Conservation (phyloP, 192 early-diverging fungal genomes). For the Coemansia sp. region DNA sequence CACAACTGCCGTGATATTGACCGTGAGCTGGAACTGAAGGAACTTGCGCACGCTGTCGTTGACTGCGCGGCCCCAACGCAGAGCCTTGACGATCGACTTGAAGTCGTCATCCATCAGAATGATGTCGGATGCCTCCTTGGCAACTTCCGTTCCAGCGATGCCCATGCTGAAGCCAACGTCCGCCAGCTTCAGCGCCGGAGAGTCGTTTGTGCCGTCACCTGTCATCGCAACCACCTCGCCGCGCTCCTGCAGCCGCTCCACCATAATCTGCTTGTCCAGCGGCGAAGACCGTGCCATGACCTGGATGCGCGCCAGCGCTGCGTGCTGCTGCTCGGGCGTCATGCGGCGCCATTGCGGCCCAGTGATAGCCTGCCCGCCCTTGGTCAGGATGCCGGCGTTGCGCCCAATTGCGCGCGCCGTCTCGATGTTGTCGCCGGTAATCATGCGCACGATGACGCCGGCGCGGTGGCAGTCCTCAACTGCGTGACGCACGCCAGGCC, state of each 20-base stretch:
- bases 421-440: slow-evolving; percentile 79
- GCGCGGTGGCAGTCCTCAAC: slow-evolving; percentile 75
- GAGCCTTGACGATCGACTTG: slow-evolving; percentile 73
- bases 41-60: slow-evolving; percentile 87
- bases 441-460: slow-evolving; percentile 90
- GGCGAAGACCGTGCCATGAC: slow-evolving; percentile 89
- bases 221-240: slow-evolving; percentile 76
- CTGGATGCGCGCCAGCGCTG: slow-evolving; percentile 69
- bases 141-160: slow-evolving; percentile 82
- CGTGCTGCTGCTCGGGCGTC: slow-evolving; percentile 64
- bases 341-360: slow-evolving; percentile 78
- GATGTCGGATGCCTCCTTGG: slow-evolving; percentile 82
- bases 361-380: slow-evolving; percentile 72
- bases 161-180: slow-evolving; percentile 96
- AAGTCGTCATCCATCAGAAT: slow-evolving; percentile 92
- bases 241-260: slow-evolving; percentile 68
- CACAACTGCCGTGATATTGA: slow-evolving; percentile 77
- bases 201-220: slow-evolving; percentile 88
- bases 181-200: slow-evolving; percentile 82
- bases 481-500: slow-evolving; percentile 76
- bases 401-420: slow-evolving; percentile 91
- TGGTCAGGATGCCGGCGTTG: slow-evolving; percentile 81
- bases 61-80: slow-evolving; percentile 80
- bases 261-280: slow-evolving; percentile 86
- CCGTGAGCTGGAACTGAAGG: slow-evolving; percentile 82